Conservation (phyloP, 2,329 filamentous ascomycete species). For the Monosporascus sp. region DNA sequence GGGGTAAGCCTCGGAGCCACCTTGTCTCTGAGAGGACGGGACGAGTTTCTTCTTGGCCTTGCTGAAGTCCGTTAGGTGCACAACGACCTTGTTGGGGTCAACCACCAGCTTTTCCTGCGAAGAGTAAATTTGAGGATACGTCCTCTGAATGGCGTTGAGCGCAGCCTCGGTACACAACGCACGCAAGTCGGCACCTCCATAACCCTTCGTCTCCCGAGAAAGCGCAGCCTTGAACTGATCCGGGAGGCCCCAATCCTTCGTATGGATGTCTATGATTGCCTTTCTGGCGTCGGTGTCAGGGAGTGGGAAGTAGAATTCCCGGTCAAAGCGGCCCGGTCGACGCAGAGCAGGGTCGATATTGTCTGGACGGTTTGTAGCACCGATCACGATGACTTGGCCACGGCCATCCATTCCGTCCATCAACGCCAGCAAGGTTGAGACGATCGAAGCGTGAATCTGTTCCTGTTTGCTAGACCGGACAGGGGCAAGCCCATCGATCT, state of each 20-base stretch:
- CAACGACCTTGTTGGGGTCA: conserved; percentile 74
- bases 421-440: conserved; percentile 84
- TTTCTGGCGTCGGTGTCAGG: conserved; percentile 76
- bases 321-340: conserved; percentile 88
- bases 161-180: conserved; percentile 94
- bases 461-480: conserved; percentile 97
- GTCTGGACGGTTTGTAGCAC: conserved; percentile 95
- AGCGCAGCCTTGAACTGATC: conserved; percentile 76
- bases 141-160: conserved; percentile 89
- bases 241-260: conserved; percentile 83
- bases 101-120: conserved; percentile 87
- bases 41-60: conserved; percentile 94
- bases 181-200: conserved; percentile 90
- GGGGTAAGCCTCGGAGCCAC: conserved; percentile 76
- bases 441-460: conserved; percentile 96
- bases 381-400: conserved; percentile 96
- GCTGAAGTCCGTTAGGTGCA: conserved; percentile 95
- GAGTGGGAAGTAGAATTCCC: conserved; percentile 96
- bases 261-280: conserved; percentile 91
- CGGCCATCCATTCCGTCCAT: conserved; percentile 99
- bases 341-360: conserved; percentile 95
- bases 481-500: conserved; percentile 94
- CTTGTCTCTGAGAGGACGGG: conserved; percentile 87
- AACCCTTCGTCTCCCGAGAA: conserved; percentile 87
- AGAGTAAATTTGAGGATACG: conserved; percentile 92